Evolutionary conservation across 257 asterid genomes (phyloP).

Genomic region (Coffea canephora): DNA sequence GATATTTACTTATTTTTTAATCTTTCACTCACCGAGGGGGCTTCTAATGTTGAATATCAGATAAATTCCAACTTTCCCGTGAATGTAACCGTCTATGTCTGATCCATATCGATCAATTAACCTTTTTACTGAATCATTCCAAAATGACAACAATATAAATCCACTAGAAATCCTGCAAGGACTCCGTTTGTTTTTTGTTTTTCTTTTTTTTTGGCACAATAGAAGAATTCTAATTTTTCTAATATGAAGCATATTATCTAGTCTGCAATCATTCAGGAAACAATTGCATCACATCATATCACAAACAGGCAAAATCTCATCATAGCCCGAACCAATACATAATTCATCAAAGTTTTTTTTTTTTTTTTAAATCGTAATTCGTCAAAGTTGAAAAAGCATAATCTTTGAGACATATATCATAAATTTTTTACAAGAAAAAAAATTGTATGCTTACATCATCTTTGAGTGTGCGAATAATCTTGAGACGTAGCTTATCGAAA

Average conservation of each 20-base stretch:
- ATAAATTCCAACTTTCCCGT: background rate
- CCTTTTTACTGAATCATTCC: background rate
- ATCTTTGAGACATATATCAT: no score
- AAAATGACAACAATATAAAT: background rate
- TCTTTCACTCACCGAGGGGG: no score
- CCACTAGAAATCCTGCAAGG: background rate
- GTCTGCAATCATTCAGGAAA: background rate
- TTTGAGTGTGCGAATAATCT: constrained; percentile 69
- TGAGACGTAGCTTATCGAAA: constrained; percentile 77
- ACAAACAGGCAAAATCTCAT: background rate
- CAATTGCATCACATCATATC: background rate
- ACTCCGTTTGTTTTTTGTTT: background rate
- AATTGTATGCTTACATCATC: constrained; percentile 51
- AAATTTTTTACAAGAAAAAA: background rate
- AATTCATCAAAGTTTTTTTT: background rate
- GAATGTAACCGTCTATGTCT: no score
- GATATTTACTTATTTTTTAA: background rate
- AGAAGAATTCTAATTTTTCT: background rate
- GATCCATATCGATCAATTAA: background rate
- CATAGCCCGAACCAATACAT: background rate
- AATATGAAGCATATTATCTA: no score
- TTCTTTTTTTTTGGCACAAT: background rate
- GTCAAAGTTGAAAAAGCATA: no score
- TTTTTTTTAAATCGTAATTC: no score
- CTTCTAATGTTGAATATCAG: background rate